A percentile compares a stretch with the other conserved stretches of the same genome.
Conservation (phyloP, 495 filamentous ascomycete species). For the Aspergillus heteromorphus region DNA sequence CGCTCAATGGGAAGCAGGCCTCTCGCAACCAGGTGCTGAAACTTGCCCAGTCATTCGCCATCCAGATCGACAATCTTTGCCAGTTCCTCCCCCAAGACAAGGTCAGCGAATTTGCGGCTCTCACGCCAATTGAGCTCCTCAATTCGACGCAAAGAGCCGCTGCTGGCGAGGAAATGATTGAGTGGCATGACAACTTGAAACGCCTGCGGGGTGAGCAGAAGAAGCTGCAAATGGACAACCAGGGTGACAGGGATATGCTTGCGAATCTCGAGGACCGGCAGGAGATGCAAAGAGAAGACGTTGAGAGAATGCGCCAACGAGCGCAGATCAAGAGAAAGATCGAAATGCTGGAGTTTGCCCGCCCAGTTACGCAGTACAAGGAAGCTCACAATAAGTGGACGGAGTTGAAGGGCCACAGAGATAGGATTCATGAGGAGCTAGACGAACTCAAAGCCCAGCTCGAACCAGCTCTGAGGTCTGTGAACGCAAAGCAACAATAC, state of each 20-base stretch:
- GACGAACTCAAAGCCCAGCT: constrained; percentile 53
- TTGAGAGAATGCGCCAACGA: constrained; percentile 74
- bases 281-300: constrained; percentile 71
- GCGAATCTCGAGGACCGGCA: constrained; percentile 66
- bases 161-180: constrained; percentile 69
- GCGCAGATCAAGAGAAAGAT: constrained; percentile 60
- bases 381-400: constrained; percentile 25
- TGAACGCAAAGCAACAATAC: constrained; percentile 63
- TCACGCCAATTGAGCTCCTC: constrained; percentile 81
- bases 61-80: constrained; percentile 96
- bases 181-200: constrained; percentile 74
- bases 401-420: constrained; percentile 42
- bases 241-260: constrained; percentile 55
- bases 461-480: constrained; percentile 60
- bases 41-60: constrained; percentile 64
- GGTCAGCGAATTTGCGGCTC: constrained; percentile 86
- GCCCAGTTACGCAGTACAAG: constrained; percentile 61
- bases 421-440: constrained; percentile 45
- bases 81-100: constrained; percentile 97
- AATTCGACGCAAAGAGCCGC: constrained; percentile 81
- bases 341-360: constrained; percentile 57
- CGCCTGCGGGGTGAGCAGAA: constrained; percentile 64
- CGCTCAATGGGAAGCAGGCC: constrained; percentile 56
- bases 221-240: constrained; percentile 51
- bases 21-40: constrained; percentile 55